Percentiles rank a stretch among this genome's conserved stretches.
These are phyloP conservation scores for Moesziomyces globuligerus DNA, from an alignment of 1,284 basidiomycete genomes.

Conservation along the genomic window DNA sequence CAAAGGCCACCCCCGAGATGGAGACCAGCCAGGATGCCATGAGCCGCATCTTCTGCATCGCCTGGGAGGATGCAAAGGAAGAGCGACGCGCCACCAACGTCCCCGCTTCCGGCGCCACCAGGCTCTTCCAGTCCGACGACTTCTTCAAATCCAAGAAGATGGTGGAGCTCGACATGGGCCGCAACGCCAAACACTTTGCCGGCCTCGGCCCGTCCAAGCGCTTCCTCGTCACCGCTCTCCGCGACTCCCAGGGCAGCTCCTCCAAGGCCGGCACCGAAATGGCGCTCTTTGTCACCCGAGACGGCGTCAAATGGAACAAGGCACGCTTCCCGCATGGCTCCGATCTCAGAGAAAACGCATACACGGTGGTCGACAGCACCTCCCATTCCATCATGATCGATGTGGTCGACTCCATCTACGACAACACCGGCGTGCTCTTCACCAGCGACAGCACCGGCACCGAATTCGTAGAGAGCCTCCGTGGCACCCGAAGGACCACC, in stretches of 20 bases:
- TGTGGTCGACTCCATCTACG: slow-evolving; percentile 71
- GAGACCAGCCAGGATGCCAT: slow-evolving; percentile 36
- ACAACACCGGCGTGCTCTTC: slow-evolving; percentile 87
- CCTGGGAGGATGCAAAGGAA: slow-evolving; percentile 55
- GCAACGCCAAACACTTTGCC: slow-evolving; percentile 59
- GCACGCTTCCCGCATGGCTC: slow-evolving; percentile 82
- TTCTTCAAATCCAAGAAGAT: slow-evolving; percentile 54
- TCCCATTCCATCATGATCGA: slow-evolving; percentile 92
- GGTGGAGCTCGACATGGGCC: slow-evolving; percentile 56
- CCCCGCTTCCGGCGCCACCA: slow-evolving; percentile 22
- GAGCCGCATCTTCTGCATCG: slow-evolving; percentile 63
- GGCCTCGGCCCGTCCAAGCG: slow-evolving; percentile 58
- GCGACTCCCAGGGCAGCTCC: slow-evolving; percentile 44
- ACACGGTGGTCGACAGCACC: slow-evolving; percentile 93
- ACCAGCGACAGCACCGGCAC: slow-evolving; percentile 94
- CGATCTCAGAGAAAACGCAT: slow-evolving; percentile 84
- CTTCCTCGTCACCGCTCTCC: slow-evolving; percentile 62
- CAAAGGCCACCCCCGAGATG: slow-evolving; percentile 59
- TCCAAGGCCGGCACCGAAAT: slow-evolving; percentile 49
- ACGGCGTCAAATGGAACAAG: slow-evolving; percentile 59
- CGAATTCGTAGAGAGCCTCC: slow-evolving; percentile 89
- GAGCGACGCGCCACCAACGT: slow-evolving; percentile 2
- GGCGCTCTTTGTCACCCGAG: slow-evolving; percentile 59
- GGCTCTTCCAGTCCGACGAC: slow-evolving; percentile 61
- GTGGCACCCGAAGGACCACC: slow-evolving; percentile 88